Base-by-base conservation (phyloP, 106 monocot genomes). In the Vanilla planifolia region DNA sequence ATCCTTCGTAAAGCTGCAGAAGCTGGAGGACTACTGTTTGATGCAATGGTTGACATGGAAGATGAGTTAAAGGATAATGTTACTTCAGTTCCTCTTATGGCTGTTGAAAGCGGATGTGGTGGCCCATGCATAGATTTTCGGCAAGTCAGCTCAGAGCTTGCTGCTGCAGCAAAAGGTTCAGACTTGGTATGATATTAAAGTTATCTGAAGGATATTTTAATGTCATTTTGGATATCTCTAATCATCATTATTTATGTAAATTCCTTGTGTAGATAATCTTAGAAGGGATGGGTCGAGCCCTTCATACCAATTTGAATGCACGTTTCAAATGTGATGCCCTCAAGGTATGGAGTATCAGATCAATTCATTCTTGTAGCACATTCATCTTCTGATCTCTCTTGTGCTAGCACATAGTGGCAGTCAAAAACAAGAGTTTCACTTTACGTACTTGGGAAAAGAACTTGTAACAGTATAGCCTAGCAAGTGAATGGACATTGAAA, bases 141-240 rank as follows among this genome's bases (percentile, higher is more conserved):
- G 43, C 98, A 98, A 65, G 98, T 98, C 64, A 98, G 98, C 75
- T 92, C 81, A 58, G 98, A 98, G 77, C 84, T 98, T 30, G 98
- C 98, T 42, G 92, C 75, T 43, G 81, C 72, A 34, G 88, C 88
- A 59, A 98, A 92, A 67, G 98, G 82, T 68, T 88, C 88, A 52
- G 98, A 98, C 59, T 67, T 98, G 91, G 98, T 98, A 78, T 25
- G 59, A 1, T 16, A 40, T 43, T 43, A 25, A 30, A 13, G n/a
- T 60, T 33, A 20, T 9, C 30, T 42, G 13, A 6, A 19, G 10
- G 29, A 48, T 42, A 1, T 25, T 46, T 57, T 46, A 43, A 16
- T 60, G 0, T 46, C 10, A 34, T 13, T 33, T 68, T 14, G 10
- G 16, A 26, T 48, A 32, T 45, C 17, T 39, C 25, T 14, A 17